Conservation (phyloP, 2,329 filamentous ascomycete species). For the Zelopaecilomyces penicillatus region DNA sequence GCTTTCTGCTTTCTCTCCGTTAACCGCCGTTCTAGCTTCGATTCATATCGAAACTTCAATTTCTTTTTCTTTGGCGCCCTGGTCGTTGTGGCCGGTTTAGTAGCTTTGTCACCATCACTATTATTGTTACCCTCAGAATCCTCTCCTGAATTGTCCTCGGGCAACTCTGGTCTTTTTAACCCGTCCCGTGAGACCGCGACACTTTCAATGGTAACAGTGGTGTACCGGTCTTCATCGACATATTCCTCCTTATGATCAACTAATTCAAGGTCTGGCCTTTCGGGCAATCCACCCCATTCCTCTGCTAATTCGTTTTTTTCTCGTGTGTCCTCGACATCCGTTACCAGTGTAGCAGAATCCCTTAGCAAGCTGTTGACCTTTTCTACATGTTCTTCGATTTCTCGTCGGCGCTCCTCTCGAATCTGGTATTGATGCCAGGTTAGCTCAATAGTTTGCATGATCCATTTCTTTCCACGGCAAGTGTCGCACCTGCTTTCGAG, state of each 20-base stretch:
- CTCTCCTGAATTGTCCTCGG: slow-evolving; percentile 28
- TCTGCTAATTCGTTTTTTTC: slow-evolving; percentile 31
- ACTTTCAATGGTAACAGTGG: slow-evolving; percentile 86
- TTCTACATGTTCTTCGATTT: slow-evolving; percentile 74
- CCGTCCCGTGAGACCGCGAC: slow-evolving; percentile 73
- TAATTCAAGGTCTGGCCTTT: slow-evolving; percentile 38
- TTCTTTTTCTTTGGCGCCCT: slow-evolving; percentile 67
- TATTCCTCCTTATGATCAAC: slow-evolving; percentile 87
- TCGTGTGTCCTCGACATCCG: slow-evolving; percentile 33
- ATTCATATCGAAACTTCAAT: slow-evolving; percentile 88
- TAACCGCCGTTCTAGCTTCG: slow-evolving; percentile 73
- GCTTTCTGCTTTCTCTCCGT: slow-evolving; percentile 62
- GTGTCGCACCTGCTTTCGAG: slow-evolving; percentile 62
- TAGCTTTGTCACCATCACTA: slow-evolving; percentile 20
- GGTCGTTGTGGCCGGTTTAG: slow-evolving; percentile 21
- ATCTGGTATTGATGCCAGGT: slow-evolving; percentile 47
- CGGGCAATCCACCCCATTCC: slow-evolving; percentile 60
- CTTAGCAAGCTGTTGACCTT: slow-evolving; percentile 64
- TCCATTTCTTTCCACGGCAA: background rate
- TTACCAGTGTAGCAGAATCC: slow-evolving; percentile 42
- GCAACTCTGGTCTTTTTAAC: slow-evolving; percentile 45
- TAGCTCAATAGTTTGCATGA: background rate
- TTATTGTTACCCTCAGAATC: slow-evolving; percentile 22
- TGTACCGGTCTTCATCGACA: slow-evolving; percentile 91
- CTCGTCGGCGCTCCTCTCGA: slow-evolving; percentile 70